Conservation (phyloP, 345 rosid species). For the Ceriops zippeliana region DNA sequence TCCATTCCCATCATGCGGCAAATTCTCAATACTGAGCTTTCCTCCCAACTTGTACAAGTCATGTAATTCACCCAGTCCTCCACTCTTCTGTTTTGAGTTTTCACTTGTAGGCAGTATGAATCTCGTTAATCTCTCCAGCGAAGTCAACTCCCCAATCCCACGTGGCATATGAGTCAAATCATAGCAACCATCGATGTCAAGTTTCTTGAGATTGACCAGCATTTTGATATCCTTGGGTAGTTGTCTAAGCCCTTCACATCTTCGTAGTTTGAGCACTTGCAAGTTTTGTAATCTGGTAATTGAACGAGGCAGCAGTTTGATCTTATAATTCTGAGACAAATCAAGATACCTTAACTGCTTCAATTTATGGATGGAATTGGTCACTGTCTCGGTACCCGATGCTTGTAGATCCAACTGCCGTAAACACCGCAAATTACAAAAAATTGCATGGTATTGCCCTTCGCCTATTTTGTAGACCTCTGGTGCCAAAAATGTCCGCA, state of each 20-base stretch:
- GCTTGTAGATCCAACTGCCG: constrained; percentile 8
- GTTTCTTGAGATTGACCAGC: constrained; percentile 8
- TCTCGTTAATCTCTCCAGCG: too few relatives aligned
- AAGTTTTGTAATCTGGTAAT: not conserved
- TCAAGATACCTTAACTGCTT: constrained; percentile 25
- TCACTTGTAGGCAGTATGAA: too few relatives aligned
- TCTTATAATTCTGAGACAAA: accelerated
- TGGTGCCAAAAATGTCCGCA: constrained; percentile 14
- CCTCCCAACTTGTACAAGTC: too few relatives aligned
- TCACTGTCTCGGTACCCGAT: constrained; percentile 2
- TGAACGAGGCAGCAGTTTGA: constrained; percentile 15
- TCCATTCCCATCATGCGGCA: too few relatives aligned
- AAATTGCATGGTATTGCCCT: not conserved
- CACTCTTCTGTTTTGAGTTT: too few relatives aligned
- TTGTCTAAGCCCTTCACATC: too few relatives aligned
- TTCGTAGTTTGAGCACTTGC: too few relatives aligned
- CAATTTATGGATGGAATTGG: constrained; percentile 13
- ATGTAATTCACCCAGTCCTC: too few relatives aligned
- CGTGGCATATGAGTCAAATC: constrained; percentile 19
- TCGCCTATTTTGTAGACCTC: not conserved
- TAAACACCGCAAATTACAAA: not conserved
- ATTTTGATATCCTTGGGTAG: not conserved
- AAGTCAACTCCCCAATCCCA: constrained; percentile 14
- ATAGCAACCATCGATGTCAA: not conserved
- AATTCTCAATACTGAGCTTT: too few relatives aligned